A percentile compares a stretch with the other conserved stretches of the same genome.
Evolutionary conservation across 1,284 basidiomycete genomes (phyloP).

Genomic region (Cutaneotrichosporon cutaneum): DNA sequence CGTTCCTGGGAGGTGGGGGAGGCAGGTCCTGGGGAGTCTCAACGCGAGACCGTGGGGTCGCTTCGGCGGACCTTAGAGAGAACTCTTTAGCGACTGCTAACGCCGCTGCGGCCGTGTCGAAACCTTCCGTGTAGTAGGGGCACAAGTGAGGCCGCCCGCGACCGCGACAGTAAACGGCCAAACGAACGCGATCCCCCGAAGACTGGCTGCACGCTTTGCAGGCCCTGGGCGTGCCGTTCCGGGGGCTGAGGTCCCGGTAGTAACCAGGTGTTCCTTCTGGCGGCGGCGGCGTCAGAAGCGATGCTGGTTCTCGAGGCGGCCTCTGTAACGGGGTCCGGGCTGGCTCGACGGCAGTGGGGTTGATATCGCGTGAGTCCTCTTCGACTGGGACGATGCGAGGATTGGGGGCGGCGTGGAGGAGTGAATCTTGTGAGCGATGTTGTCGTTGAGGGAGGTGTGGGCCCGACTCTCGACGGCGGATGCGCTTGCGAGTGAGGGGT

Average conservation of each 20-base stretch:
- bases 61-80: not conserved
- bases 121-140: not conserved
- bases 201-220: not conserved
- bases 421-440: not conserved
- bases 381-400: not conserved
- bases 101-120: not conserved
- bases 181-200: slow-evolving; percentile 4
- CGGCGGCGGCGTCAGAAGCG: not conserved
- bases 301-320: not conserved
- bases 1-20: not conserved
- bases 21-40: not conserved
- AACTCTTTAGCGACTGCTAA: not conserved
- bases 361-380: not conserved
- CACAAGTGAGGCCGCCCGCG: slow-evolving; percentile 5
- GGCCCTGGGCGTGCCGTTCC: not conserved
- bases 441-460: not conserved
- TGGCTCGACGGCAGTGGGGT: not conserved
- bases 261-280: not conserved
- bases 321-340: not conserved
- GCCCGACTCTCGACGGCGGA: too few species aligned
- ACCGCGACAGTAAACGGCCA: slow-evolving; percentile 14
- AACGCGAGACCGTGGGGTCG: not conserved
- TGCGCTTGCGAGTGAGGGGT: not conserved
- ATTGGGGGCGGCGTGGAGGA: not conserved
- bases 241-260: not conserved